Evolutionary conservation across 2,329 filamentous ascomycete species (phyloP), one percentile per base, ranked within the genome.

Genomic region (Colletotrichum lini): DNA sequence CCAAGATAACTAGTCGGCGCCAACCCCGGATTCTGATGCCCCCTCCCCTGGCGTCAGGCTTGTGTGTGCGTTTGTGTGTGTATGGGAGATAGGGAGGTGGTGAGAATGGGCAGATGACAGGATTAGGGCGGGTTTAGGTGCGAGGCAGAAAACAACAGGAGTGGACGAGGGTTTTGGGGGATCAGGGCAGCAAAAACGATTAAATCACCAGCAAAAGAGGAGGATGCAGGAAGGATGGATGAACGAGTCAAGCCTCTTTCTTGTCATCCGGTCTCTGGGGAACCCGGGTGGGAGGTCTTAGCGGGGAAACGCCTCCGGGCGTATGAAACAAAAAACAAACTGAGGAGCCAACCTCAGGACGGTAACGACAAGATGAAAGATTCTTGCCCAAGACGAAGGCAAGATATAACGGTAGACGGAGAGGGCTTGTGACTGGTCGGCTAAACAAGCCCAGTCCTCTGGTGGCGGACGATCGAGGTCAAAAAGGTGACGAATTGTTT

Each of bases 11-110:
- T 59, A 68, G 58, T 64, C 47, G 52, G 65, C 69, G 69, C 69
- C 69, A 72, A 69, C 69, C 69, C 69, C 58, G 65, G 58, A 64
- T 64, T 69, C 47, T 53, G 62, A 59, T 12, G 42, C 23, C 61
- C 12, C 30, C 21, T 38, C 38, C 13, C 6, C 13, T 52, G 45
- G 35, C 30, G 30, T 35, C 9, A 8, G 2, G 8, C 30, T 35
- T 35, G 9, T 40, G n/a, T 50, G 45, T 40, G 59, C 18, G 15
- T 52, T 15, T 18, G 57, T 9, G 54, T 44, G 59, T 50, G 45
- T 40, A n/a, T 50, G 45, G 30, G 30, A 35, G 30, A 35, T 35
- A 35, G 30, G 38, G 38, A 54, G 60, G n/a, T 44, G 60, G 35
- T 16, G 60, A 30, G 10, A 38, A 12, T 52, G 60, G 40, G 38